phyloP scores from a whole-genome alignment of 164 flowering plant genomes.

The Dillenia suffruticosa region DNA sequence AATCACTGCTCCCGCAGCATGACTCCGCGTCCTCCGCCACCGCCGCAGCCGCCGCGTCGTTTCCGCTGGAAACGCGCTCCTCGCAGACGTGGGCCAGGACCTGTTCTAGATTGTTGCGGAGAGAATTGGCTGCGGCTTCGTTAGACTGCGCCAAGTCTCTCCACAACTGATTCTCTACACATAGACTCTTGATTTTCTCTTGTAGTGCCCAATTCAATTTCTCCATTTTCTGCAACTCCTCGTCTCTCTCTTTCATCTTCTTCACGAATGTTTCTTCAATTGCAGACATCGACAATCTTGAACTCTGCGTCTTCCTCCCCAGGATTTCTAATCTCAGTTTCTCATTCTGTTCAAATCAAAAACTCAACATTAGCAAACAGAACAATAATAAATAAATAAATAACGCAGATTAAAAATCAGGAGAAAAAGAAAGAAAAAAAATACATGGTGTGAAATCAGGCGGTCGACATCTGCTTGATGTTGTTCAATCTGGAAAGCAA shows the following conservation, averaged over 20 bases:
- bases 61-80: constrained; percentile 11
- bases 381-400: background rate
- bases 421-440: background rate
- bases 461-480: constrained; percentile 65
- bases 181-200: constrained; percentile 47
- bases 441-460: constrained; percentile 63
- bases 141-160: constrained; percentile 63
- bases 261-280: constrained; percentile 40
- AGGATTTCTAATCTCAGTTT: constrained; percentile 52
- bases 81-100: constrained; percentile 41
- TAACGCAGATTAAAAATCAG: background rate
- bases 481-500: constrained; percentile 47
- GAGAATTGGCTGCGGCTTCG: constrained; percentile 70
- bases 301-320: constrained; percentile 39
- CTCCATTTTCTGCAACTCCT: constrained; percentile 53
- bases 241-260: constrained; percentile 53
- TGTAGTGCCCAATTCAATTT: constrained; percentile 57
- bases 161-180: constrained; percentile 74
- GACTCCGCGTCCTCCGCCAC: constrained; percentile 21
- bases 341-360: constrained; percentile 39
- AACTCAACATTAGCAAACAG: background rate
- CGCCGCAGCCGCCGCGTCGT: constrained; percentile 10
- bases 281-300: constrained; percentile 33
- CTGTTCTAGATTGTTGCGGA: constrained; percentile 53
- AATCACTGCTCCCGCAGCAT: constrained; percentile 15